A percentile compares a stretch with the other conserved stretches of the same genome.
Conservation (phyloP, 2,329 filamentous ascomycete species). For the Rutstroemia sp. region DNA sequence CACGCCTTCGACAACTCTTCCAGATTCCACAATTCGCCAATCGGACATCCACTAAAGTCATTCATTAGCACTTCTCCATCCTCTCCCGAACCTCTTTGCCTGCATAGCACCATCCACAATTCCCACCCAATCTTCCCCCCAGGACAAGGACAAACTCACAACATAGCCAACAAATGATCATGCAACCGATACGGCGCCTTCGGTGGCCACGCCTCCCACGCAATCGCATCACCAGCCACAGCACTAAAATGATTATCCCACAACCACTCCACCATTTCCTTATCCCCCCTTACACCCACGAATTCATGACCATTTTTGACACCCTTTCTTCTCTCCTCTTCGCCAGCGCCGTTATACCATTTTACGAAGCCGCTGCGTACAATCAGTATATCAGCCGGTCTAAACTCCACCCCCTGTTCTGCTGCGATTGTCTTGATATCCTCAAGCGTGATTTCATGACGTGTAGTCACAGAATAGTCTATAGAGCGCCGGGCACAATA, state of each 20-base stretch:
- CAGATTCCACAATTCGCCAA: slow-evolving; percentile 28
- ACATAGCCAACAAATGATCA: slow-evolving; percentile 21
- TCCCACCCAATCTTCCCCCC: too few species aligned
- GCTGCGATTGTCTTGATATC: slow-evolving; percentile 37
- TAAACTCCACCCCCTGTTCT: slow-evolving; percentile 37
- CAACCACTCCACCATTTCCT: slow-evolving; percentile 23
- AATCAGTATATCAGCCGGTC: slow-evolving; percentile 43
- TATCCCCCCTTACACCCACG: slow-evolving; percentile 16
- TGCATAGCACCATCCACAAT: too few species aligned
- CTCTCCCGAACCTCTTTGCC: neutral
- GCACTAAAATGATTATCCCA: slow-evolving; percentile 27
- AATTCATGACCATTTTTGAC: slow-evolving; percentile 12
- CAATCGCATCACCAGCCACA: slow-evolving; percentile 23
- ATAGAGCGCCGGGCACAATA: slow-evolving; percentile 30
- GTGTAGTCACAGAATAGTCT: slow-evolving; percentile 31
- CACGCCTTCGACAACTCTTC: slow-evolving; percentile 35
- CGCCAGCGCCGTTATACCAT: slow-evolving; percentile 24
- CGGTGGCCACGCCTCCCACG: slow-evolving; percentile 26
- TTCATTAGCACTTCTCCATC: slow-evolving; percentile 5
- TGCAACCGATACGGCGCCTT: slow-evolving; percentile 20
- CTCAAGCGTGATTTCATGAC: slow-evolving; percentile 29
- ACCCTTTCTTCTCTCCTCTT: slow-evolving; percentile 9
- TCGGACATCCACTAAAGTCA: slow-evolving; percentile 15
- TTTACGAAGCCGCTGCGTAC: slow-evolving; percentile 40
- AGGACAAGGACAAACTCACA: neutral